Evolutionary conservation across 1,284 basidiomycete genomes (phyloP).

Genomic region (Puccinia novopanici): DNA sequence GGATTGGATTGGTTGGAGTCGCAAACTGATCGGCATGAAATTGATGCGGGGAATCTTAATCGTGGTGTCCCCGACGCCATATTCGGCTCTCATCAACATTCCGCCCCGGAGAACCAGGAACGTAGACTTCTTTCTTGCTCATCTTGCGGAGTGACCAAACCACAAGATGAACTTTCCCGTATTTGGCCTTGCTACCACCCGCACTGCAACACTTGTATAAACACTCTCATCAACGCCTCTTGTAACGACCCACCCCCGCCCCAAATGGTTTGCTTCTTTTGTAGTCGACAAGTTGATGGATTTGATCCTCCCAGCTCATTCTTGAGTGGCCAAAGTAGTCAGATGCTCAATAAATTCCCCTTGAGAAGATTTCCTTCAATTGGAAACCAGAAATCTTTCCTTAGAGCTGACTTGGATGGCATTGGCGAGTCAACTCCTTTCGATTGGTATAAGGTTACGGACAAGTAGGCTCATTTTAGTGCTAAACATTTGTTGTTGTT

Average conservation of each 20-base stretch:
- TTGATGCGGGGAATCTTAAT: background rate
- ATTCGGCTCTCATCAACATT: background rate
- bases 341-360: background rate
- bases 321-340: conserved; percentile 2
- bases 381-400: background rate
- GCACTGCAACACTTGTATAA: conserved; percentile 30
- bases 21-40: background rate
- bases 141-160: conserved; percentile 31
- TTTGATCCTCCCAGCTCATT: conserved; percentile 12
- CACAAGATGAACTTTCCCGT: conserved; percentile 1
- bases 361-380: background rate
- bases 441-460: background rate
- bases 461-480: background rate
- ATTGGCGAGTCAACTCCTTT: background rate
- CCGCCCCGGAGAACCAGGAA: background rate
- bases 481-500: background rate
- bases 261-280: conserved; percentile 30
- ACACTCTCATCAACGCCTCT: conserved; percentile 36
- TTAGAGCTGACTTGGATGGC: background rate
- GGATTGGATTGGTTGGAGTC: conserved; percentile 12
- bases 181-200: conserved; percentile 32
- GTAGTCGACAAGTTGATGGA: conserved; percentile 16
- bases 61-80: background rate
- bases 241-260: conserved; percentile 28
- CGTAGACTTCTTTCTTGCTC: background rate